A percentile compares a stretch with the other conserved stretches of the same genome.
Evolutionary conservation across 345 rosid species (phyloP).

Genomic region (Boechera retrofracta): DNA sequence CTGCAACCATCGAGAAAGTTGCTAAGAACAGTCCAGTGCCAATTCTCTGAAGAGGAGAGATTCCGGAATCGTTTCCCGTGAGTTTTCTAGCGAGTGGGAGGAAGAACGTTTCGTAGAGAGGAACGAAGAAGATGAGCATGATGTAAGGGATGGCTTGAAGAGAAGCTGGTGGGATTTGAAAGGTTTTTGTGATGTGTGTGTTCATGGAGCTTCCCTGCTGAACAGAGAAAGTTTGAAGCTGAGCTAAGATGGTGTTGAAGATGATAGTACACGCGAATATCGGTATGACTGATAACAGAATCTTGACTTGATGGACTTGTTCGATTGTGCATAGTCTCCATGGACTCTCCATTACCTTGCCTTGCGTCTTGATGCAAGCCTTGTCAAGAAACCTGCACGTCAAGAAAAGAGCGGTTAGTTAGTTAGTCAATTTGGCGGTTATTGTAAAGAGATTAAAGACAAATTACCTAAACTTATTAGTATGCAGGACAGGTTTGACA

Average conservation of each 20-base stretch:
- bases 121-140: conserved; percentile 58
- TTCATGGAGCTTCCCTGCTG: conserved; percentile 67
- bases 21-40: conserved; percentile 64
- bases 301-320: conserved; percentile 74
- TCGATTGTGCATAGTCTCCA: conserved; percentile 85
- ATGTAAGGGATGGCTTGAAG: conserved; percentile 64
- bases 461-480: conserved; percentile 71
- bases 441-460: not conserved
- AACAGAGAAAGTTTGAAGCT: conserved; percentile 73
- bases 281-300: conserved; percentile 57
- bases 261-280: conserved; percentile 64
- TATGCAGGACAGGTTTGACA: conserved; percentile 49
- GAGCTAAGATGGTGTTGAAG: conserved; percentile 71
- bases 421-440: conserved; percentile 18
- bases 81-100: conserved; percentile 56
- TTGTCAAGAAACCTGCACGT: conserved; percentile 81
- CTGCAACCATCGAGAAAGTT: conserved; percentile 69
- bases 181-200: conserved; percentile 45
- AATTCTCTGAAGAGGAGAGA: conserved; percentile 62
- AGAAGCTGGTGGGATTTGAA: conserved; percentile 65
- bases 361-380: conserved; percentile 78
- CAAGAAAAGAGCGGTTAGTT: not conserved
- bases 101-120: conserved; percentile 54
- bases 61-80: conserved; percentile 52
- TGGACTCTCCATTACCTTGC: conserved; percentile 66